Evolutionary conservation across 108 stramenopile species (phyloP).

Genomic region (Pseudonitzschia multiseries): DNA sequence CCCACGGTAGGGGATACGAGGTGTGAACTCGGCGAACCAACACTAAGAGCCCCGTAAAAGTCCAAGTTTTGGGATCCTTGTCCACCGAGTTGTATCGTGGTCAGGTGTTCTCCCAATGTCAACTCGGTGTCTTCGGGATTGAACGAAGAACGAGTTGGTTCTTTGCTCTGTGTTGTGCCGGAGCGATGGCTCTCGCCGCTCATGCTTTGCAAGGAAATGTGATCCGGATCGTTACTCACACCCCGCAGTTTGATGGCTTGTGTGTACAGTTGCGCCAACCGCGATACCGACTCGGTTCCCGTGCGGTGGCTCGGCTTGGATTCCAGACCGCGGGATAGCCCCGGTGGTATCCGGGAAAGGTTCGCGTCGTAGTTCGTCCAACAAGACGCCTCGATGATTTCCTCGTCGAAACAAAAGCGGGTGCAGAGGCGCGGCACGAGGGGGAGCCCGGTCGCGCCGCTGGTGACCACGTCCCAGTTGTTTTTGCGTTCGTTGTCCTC

Average conservation of each 20-base stretch:
- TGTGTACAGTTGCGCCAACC: slow-evolving; percentile 19
- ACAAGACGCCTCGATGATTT: slow-evolving; percentile 22
- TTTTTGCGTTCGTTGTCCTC: neutral
- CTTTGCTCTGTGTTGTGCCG: neutral
- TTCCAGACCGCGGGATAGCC: slow-evolving; percentile 32
- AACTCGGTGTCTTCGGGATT: neutral
- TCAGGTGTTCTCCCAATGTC: neutral
- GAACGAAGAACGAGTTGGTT: neutral
- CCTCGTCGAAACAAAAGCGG: slow-evolving; percentile 37
- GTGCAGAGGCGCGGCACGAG: slow-evolving; percentile 29
- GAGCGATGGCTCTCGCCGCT: neutral
- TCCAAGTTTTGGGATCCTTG: slow-evolving; percentile 3
- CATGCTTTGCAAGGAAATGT: neutral
- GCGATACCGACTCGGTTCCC: slow-evolving; percentile 29
- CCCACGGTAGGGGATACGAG: slow-evolving; percentile 19
- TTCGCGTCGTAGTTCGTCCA: slow-evolving; percentile 35
- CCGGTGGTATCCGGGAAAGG: slow-evolving; percentile 24
- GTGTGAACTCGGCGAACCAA: slow-evolving; percentile 3
- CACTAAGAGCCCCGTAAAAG: slow-evolving; percentile 5
- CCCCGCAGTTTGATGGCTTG: neutral
- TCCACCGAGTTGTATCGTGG: neutral
- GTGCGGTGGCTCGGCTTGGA: slow-evolving; percentile 24
- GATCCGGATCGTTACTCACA: slow-evolving; percentile 22
- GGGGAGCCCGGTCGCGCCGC: slow-evolving; percentile 25
- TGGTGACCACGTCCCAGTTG: slow-evolving; percentile 7